Conservation (phyloP, 495 filamentous ascomycete genomes). For the Tuber umbilicatum region DNA sequence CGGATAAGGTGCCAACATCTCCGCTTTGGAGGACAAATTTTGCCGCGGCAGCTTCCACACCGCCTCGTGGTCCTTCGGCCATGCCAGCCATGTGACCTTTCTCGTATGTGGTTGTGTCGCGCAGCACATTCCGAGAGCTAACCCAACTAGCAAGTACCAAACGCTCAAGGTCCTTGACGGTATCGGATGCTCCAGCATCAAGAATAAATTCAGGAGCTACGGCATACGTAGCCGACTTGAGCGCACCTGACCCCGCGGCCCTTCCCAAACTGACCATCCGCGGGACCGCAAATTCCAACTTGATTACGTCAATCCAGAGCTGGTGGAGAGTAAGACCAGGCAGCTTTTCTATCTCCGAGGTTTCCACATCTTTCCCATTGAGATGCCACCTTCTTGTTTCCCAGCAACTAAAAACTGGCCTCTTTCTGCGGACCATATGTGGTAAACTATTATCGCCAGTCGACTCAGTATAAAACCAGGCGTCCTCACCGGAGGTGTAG, state of each 20-base stretch:
- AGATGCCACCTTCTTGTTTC: not conserved
- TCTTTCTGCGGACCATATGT: not conserved
- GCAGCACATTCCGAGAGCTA: not conserved
- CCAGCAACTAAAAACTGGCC: not conserved
- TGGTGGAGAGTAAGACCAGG: not conserved
- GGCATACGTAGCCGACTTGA: not conserved
- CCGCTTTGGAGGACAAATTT: not conserved
- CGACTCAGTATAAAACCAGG: not conserved
- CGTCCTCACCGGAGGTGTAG: not conserved
- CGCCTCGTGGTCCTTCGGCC: not conserved
- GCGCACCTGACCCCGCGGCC: not conserved
- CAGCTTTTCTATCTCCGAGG: not conserved
- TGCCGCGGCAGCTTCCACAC: not conserved
- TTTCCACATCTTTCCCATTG: not conserved
- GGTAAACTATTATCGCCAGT: fast-evolving
- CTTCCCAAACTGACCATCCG: not conserved
- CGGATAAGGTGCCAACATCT: not conserved
- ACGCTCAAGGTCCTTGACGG: not conserved
- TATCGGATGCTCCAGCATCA: not conserved
- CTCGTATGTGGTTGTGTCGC: not conserved
- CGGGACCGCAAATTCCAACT: not conserved
- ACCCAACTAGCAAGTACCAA: not conserved
- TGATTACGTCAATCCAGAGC: not conserved
- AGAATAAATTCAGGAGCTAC: not conserved
- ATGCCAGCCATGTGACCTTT: not conserved